Evolutionary conservation across 176 grass and related monocot genomes (phyloP), one percentile per base, ranked within the genome.

Genomic region (Triticum timopheevii): DNA sequence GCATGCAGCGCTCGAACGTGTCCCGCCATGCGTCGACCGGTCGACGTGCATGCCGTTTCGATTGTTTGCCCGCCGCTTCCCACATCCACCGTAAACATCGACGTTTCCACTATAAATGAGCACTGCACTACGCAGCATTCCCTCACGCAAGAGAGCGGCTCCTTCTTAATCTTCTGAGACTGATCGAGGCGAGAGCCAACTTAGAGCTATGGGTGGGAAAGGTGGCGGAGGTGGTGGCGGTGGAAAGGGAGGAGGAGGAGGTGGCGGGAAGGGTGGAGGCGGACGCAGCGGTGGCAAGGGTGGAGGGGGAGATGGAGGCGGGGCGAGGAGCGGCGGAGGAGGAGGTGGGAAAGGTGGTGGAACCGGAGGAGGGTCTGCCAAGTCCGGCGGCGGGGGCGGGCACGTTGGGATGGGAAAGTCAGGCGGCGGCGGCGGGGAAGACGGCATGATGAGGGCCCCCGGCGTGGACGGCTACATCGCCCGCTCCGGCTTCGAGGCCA

Each of bases 381-480:
- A 11, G 65, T 78, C 69, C 10, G 66, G 58, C 13, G 56, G 82
- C 1, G 71, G 72, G 3, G 42, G 40, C 6, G 82, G 83, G 3
- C 34, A 50, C 13, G 50, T 2, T 1, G 85, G 54, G 22, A 87
- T 81, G 30, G 85, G 38, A 6, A 87, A 87, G 30, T 64, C 77
- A 0, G 3, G 0, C 20, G 4, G 68, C 3, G 4, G 1, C 20
- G 4, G 69, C 2, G 5, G 69, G 3, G 62, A 47, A 13, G n/a
- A 20, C 17, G 77, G 56, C 8, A 82, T 67, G 79, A 82, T 82
- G 86, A 65, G 65, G 50, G 84, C 78, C 0, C 86, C 78, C 10
- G 81, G 87, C 65, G 67, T 67, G 2, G 73, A 22, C 4, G 84
- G 49, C 1, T 78, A 20, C 80, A 88, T 88, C 73, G 77, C 87